phyloP scores from a whole-genome alignment of 768 basidiomycete genomes.

The Cystofilobasidium ferigula region DNA sequence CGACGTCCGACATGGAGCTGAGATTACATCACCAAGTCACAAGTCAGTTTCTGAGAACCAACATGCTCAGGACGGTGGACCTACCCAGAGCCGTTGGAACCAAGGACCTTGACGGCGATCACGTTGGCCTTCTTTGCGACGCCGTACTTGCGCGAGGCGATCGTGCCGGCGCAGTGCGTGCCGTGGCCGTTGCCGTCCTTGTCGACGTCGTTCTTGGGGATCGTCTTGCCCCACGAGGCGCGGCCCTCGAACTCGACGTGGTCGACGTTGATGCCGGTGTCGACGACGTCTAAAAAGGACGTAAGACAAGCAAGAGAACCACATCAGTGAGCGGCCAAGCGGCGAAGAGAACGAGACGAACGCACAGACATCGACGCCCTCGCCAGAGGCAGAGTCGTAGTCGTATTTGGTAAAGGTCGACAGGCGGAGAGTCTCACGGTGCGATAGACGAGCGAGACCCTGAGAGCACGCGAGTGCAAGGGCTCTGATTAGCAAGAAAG shows the following conservation, averaged over 20 bases:
- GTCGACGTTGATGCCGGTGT: constrained; percentile 76
- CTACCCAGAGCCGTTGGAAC: constrained; percentile 79
- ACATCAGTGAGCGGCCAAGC: not conserved
- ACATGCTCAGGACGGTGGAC: constrained; percentile 29
- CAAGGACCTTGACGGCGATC: constrained; percentile 48
- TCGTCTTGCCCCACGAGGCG: constrained; percentile 74
- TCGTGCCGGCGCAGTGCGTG: constrained; percentile 87
- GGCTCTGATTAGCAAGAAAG: not conserved
- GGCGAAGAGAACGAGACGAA: not conserved
- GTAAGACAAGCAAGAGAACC: not conserved
- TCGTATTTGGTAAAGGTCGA: constrained; percentile 74
- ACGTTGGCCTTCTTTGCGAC: constrained; percentile 82
- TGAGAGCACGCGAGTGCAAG: constrained; percentile 38
- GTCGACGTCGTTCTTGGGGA: constrained; percentile 68
- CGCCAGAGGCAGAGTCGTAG: constrained; percentile 60
- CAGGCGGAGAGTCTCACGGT: constrained; percentile 63
- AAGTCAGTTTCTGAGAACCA: not conserved
- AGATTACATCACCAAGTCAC: not conserved
- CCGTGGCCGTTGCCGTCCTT: constrained; percentile 89
- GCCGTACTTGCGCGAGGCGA: constrained; percentile 85
- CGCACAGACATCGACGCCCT: constrained; percentile 73
- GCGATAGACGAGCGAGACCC: constrained; percentile 93
- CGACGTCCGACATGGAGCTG: constrained; percentile 72
- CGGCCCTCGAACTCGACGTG: constrained; percentile 84
- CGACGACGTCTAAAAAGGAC: constrained; percentile 34